phyloP scores from a whole-genome alignment of 2,329 filamentous ascomycete species.

The Phialocephala subalpina region DNA sequence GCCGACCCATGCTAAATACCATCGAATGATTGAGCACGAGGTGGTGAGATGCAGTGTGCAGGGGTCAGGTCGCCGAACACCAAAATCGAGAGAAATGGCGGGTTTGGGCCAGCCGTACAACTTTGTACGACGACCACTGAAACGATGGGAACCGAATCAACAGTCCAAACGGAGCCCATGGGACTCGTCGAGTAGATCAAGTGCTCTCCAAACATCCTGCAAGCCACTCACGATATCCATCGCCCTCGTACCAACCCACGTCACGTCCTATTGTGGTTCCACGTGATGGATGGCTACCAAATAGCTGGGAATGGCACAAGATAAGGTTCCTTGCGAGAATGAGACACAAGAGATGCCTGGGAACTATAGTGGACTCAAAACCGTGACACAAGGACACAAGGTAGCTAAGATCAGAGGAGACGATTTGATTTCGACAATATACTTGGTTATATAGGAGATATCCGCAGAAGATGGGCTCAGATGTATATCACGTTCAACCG shows the following conservation, averaged over 20 bases:
- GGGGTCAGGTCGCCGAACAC: constrained; percentile 1
- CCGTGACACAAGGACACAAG: no score
- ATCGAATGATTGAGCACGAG: constrained; percentile 18
- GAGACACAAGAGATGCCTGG: no score
- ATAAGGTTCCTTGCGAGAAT: neutral
- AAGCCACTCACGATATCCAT: constrained; percentile 5
- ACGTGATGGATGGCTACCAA: neutral
- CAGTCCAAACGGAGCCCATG: no score
- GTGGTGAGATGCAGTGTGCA: neutral
- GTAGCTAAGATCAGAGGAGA: no score
- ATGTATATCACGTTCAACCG: no score
- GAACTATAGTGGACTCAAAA: no score
- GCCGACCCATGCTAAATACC: constrained; percentile 21
- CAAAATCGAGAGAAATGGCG: neutral
- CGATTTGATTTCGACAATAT: no score
- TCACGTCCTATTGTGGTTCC: neutral
- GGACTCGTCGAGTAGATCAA: constrained; percentile 1
- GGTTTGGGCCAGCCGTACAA: neutral
- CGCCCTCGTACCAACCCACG: neutral
- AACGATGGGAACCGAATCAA: neutral
- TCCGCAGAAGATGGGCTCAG: no score
- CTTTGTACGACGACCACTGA: neutral
- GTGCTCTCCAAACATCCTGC: neutral
- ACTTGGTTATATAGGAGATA: no score
- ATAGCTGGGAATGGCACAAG: no score